These are phyloP conservation scores for Delonix regia DNA, from an alignment of 306 rosid genomes.

Conservation along the genomic window DNA sequence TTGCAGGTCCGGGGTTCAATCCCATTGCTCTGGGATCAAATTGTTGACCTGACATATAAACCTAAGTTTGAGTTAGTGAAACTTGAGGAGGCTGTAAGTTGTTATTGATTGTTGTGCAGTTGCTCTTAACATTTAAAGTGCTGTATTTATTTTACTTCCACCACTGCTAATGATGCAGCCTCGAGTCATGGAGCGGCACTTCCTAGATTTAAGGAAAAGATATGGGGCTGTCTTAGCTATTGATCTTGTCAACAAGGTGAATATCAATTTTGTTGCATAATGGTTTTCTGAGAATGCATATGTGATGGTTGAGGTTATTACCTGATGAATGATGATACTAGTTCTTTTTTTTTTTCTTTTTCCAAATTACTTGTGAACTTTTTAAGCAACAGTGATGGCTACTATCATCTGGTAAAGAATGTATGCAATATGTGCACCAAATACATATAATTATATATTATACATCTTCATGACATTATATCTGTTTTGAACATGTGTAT, in stretches of 20 bases:
- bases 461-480: background rate
- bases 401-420: background rate
- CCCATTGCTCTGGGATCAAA: slow-evolving; percentile 76
- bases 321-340: slow-evolving; percentile 2
- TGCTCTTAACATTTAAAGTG: slow-evolving; percentile 7
- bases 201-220: slow-evolving; percentile 83
- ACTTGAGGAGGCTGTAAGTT: slow-evolving; percentile 79
- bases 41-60: slow-evolving; percentile 84
- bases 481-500: background rate
- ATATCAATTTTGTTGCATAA: slow-evolving; percentile 15
- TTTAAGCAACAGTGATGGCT: background rate
- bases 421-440: background rate
- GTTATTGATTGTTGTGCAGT: slow-evolving; percentile 23
- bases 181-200: slow-evolving; percentile 74
- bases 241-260: slow-evolving; percentile 80
- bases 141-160: slow-evolving; percentile 37
- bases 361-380: slow-evolving; percentile 11
- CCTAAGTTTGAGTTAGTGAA: slow-evolving; percentile 74
- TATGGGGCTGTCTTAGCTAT: slow-evolving; percentile 82
- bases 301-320: slow-evolving; percentile 18
- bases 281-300: slow-evolving; percentile 1
- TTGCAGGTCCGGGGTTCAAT: slow-evolving; percentile 84
- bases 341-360: too few relatives aligned
- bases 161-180: slow-evolving; percentile 56
- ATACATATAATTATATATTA: background rate